A percentile compares a stretch with the other conserved stretches of the same genome.
phyloP scores from a whole-genome alignment of 1,139 yeast genomes.

The Geotrichum fermentans region DNA sequence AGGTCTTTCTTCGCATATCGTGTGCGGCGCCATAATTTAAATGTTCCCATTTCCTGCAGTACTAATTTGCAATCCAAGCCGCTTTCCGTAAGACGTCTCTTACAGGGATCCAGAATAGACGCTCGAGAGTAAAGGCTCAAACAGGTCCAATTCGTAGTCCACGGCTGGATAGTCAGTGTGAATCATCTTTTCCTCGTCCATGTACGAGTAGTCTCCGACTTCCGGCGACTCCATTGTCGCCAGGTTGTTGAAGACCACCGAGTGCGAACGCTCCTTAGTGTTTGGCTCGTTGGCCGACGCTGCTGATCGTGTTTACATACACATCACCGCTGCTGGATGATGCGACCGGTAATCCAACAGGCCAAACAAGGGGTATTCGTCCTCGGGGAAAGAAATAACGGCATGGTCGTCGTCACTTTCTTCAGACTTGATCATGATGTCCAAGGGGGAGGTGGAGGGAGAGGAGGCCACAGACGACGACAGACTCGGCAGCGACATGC shows the following conservation, averaged over 20 bases:
- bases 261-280: conserved; percentile 19
- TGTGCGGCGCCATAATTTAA: neutral
- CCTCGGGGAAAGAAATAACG: conserved; percentile 12
- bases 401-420: conserved; percentile 8
- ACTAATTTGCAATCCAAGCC: neutral
- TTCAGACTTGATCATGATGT: conserved; percentile 19
- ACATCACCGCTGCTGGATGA: conserved; percentile 45
- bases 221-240: conserved; percentile 21
- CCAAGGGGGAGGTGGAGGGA: conserved; percentile 23
- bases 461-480: conserved; percentile 31
- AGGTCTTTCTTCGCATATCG: neutral
- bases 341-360: conserved; percentile 36
- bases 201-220: conserved; percentile 19
- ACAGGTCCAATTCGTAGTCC: conserved; percentile 19
- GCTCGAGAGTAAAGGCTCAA: conserved; percentile 26
- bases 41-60: neutral
- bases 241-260: conserved; percentile 22
- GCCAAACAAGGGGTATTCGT: conserved; percentile 21
- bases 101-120: conserved; percentile 27
- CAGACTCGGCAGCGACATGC: conserved; percentile 27
- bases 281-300: conserved; percentile 41
- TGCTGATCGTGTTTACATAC: conserved; percentile 37
- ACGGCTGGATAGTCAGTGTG: conserved; percentile 16
- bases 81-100: conserved; percentile 1
- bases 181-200: conserved; percentile 18